These are phyloP conservation scores for Penicillium sp. DNA, from an alignment of 2,329 filamentous ascomycete species.

Conservation along the genomic window DNA sequence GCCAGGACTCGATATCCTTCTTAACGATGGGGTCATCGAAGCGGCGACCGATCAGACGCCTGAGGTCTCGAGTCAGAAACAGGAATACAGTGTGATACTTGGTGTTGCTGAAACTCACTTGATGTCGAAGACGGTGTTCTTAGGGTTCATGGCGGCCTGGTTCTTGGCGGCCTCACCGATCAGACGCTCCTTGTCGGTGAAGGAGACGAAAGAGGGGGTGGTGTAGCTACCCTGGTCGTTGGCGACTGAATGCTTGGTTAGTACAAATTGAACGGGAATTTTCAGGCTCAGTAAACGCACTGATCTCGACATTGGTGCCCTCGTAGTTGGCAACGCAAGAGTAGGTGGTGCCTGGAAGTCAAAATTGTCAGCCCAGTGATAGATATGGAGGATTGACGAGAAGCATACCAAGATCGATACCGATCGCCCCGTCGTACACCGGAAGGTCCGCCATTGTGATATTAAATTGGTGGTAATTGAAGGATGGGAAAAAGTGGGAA, in stretches of 20 bases:
- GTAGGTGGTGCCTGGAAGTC: conserved; percentile 83
- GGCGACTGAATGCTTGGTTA: conserved; percentile 58
- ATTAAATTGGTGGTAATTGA: conserved; percentile 16
- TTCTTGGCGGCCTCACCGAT: conserved; percentile 99
- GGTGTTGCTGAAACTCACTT: conserved; percentile 61
- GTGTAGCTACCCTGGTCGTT: conserved; percentile 99
- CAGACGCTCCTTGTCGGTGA: conserved; percentile 97
- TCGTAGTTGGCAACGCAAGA: conserved; percentile 99
- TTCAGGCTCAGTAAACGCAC: conserved; percentile 46
- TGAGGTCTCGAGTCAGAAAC: conserved; percentile 36
- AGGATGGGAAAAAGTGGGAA: conserved; percentile 21
- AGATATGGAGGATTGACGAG: neutral
- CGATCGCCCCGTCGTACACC: conserved; percentile 98
- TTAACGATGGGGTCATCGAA: conserved; percentile 95
- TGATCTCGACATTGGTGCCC: conserved; percentile 99
- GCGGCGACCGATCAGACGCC: conserved; percentile 94
- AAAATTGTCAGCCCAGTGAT: conserved; percentile 20
- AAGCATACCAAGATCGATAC: conserved; percentile 94
- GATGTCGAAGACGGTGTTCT: conserved; percentile 98
- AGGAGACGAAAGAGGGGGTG: conserved; percentile 97
- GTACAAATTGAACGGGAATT: neutral
- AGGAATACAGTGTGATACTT: neutral
- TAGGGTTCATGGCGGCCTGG: conserved; percentile 98
- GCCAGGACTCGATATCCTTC: conserved; percentile 98
- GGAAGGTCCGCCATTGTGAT: conserved; percentile 26